Base-by-base conservation (phyloP, 1,284 basidiomycete species). In the Ceratobasidium theobromae region DNA sequence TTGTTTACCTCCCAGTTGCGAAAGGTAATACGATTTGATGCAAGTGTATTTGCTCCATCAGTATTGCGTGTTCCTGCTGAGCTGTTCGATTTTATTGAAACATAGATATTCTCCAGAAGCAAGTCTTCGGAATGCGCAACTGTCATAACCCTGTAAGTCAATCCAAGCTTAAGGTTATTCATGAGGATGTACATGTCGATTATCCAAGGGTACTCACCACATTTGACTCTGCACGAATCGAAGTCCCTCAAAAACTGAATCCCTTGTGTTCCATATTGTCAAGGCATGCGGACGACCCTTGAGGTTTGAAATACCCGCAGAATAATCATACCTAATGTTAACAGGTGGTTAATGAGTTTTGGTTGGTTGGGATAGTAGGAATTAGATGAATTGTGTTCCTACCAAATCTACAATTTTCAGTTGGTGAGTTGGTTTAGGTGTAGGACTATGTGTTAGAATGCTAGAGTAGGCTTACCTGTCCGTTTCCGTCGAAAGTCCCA, bases 261-360 rank as follows among this genome's bases (percentile, higher is more conserved):
- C 69, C 9, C 72, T 75, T 9, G 74, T 73, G 35, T 75, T 73
- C 33, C 72, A 71, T 38, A 76, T 73, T 33, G 74, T 72, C 32
- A 77, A 62, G 23, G 66, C 73, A 52, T 75, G 74, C n/a, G 75
- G 76, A 6, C 76, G 71, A 14, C 76, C 76, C 1, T 75, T 70
- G 28, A 74, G 70, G 68, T 76, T 77, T 32, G 72, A 74, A 5
- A 72, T 71, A 14, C 75, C 76, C 16, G 75, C 69, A 2, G 74
- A 72, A 28, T 74, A 73, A 54, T 75, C 74, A 67, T 76, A 75
- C 76, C 76, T 77, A n/a, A n/a, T n/a, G n/a, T n/a, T n/a, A n/a
- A n/a, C n/a, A n/a, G n/a, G n/a, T n/a, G n/a, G n/a, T n/a, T n/a
- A n/a, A n/a, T n/a, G n/a, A n/a, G n/a, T n/a, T n/a, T n/a, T n/a